phyloP scores from a whole-genome alignment of 345 rosid genomes.

The Pelargonium nanum region DNA sequence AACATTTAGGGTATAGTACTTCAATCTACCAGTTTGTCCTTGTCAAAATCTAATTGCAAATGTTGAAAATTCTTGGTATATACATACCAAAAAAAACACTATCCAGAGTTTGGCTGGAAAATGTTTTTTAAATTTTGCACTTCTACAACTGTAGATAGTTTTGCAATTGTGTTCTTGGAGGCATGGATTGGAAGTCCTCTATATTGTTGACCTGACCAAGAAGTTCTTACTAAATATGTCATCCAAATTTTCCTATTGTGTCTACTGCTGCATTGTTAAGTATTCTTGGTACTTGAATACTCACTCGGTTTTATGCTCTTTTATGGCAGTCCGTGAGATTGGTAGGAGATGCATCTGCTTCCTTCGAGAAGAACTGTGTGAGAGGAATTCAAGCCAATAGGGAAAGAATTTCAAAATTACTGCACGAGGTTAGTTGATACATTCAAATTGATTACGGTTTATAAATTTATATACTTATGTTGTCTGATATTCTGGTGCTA shows the following conservation, averaged over 20 bases:
- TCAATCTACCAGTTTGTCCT: no score
- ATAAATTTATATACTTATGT: background rate
- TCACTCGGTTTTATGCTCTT: background rate
- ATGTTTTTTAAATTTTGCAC: no score
- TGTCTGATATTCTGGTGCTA: constrained; percentile 10
- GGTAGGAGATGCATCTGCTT: constrained; percentile 89
- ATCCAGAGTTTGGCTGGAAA: no score
- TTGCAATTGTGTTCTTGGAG: no score
- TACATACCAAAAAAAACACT: no score
- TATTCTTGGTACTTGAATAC: constrained; percentile 5
- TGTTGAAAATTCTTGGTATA: no score
- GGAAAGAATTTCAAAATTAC: constrained; percentile 79
- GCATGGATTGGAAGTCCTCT: background rate
- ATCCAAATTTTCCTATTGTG: no score
- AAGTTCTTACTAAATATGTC: background rate
- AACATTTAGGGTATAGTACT: no score
- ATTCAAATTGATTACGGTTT: background rate
- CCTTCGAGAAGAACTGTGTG: constrained; percentile 87
- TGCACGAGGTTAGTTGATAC: constrained; percentile 58
- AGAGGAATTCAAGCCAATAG: constrained; percentile 81
- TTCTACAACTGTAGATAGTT: no score
- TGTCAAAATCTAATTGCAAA: no score
- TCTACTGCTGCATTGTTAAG: background rate
- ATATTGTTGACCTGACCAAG: background rate
- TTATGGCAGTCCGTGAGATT: constrained; percentile 59